phyloP scores from a whole-genome alignment of 208 protist species.

The Leishmania mexicana region DNA sequence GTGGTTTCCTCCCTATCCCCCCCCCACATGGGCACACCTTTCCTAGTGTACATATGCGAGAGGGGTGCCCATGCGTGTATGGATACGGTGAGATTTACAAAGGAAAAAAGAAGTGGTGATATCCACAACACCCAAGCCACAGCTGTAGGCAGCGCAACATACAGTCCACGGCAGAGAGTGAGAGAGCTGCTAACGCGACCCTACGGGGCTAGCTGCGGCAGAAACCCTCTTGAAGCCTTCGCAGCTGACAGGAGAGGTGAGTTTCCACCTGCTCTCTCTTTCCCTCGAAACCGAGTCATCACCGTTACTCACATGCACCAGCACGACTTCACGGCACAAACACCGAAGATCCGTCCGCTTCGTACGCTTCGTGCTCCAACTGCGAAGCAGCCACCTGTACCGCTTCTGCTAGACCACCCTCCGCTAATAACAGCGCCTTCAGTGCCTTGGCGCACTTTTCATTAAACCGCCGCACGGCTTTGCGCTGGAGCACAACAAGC shows the following conservation, averaged over 20 bases:
- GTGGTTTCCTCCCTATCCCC: not conserved
- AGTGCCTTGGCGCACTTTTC: slow-evolving; percentile 39
- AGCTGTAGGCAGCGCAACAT: not conserved
- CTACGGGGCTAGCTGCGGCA: not conserved
- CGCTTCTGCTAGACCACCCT: slow-evolving; percentile 26
- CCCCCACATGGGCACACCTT: not conserved
- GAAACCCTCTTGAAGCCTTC: not conserved
- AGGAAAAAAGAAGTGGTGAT: not conserved
- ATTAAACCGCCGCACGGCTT: slow-evolving; percentile 47
- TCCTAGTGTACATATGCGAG: not conserved
- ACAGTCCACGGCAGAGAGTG: not conserved
- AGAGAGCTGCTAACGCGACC: not conserved
- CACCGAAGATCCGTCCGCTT: not conserved
- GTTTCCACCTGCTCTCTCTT: not conserved
- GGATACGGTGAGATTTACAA: not conserved
- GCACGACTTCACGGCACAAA: not conserved
- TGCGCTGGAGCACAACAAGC: slow-evolving; percentile 31
- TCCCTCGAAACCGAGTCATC: not conserved
- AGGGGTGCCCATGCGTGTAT: not conserved
- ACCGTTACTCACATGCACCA: not conserved
- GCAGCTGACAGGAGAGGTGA: not conserved
- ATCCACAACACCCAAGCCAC: not conserved
- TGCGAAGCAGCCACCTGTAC: slow-evolving; percentile 38
- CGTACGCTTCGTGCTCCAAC: slow-evolving; percentile 23
- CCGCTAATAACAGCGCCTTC: slow-evolving; percentile 23